Evolutionary conservation across 371 early-diverging fungal species (phyloP).

Genomic region (Mortierella sp.): DNA sequence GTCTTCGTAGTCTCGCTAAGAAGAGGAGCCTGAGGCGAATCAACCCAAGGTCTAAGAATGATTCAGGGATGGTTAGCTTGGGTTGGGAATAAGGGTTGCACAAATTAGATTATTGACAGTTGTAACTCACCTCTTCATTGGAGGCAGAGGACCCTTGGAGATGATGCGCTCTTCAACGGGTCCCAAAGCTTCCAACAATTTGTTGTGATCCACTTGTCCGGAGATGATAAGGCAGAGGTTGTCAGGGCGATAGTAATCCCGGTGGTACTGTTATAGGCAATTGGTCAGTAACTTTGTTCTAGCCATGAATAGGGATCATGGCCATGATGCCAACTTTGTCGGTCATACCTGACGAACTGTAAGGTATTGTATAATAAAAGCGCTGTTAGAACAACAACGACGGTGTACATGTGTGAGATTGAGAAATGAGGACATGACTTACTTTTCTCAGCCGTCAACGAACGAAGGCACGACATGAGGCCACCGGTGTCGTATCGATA

Average conservation of each 20-base stretch:
- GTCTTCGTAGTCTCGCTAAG: slow-evolving; percentile 62
- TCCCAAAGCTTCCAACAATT: slow-evolving; percentile 62
- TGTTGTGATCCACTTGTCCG: slow-evolving; percentile 63
- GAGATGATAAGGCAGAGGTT: slow-evolving; percentile 75
- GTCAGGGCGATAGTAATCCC: slow-evolving; percentile 75
- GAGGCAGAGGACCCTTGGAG: slow-evolving; percentile 65
- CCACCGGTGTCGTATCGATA: slow-evolving; percentile 78
- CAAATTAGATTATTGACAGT: too few relatives aligned
- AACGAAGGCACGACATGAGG: slow-evolving; percentile 72
- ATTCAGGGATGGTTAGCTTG: neutral
- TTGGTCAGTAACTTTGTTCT: too few relatives aligned
- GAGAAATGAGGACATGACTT: slow-evolving; percentile 4
- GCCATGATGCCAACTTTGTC: neutral
- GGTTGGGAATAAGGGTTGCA: neutral
- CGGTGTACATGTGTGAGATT: neutral
- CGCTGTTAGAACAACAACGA: neutral
- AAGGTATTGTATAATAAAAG: neutral
- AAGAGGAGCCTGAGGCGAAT: slow-evolving; percentile 63
- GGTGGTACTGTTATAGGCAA: slow-evolving; percentile 62
- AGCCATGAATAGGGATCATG: neutral
- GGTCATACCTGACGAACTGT: slow-evolving; percentile 15
- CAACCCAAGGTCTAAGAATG: slow-evolving; percentile 67
- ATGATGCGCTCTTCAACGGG: slow-evolving; percentile 69
- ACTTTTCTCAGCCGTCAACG: slow-evolving; percentile 73
- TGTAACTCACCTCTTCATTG: slow-evolving; percentile 53